Percentiles rank a stretch among this genome's conserved stretches.
Evolutionary conservation across 2,329 filamentous ascomycete species (phyloP).

Genomic region (Neospermospora avenae): DNA sequence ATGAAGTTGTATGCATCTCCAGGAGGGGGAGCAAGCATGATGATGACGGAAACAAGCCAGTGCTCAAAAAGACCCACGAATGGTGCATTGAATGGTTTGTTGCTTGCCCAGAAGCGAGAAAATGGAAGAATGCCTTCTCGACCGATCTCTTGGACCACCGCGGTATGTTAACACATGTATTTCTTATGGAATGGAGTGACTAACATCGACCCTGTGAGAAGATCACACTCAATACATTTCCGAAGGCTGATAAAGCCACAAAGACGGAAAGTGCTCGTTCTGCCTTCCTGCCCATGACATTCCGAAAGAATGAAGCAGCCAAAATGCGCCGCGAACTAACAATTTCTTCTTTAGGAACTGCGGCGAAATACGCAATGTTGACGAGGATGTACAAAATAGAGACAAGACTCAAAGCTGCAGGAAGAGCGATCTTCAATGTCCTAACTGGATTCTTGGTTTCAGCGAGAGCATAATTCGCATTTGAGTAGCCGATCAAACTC

Average conservation of each 20-base stretch:
- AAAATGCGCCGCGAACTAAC: constrained; percentile 49
- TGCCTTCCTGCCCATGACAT: constrained; percentile 51
- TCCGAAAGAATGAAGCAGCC: constrained; percentile 53
- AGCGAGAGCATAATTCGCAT: constrained; percentile 63
- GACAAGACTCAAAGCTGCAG: constrained; percentile 55
- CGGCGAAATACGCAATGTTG: constrained; percentile 66
- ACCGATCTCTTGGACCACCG: constrained; percentile 61
- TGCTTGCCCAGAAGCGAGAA: constrained; percentile 60
- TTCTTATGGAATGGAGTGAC: background rate
- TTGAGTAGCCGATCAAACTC: constrained; percentile 66
- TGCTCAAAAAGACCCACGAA: constrained; percentile 60
- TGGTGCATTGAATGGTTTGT: constrained; percentile 60
- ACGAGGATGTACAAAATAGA: constrained; percentile 62
- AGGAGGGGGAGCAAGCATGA: constrained; percentile 64
- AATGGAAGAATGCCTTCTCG: constrained; percentile 65
- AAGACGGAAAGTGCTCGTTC: constrained; percentile 62
- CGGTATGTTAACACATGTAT: background rate
- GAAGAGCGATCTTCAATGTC: constrained; percentile 63
- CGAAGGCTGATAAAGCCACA: constrained; percentile 64
- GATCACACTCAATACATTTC: constrained; percentile 65
- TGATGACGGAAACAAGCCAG: constrained; percentile 61
- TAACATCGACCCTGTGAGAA: constrained; percentile 60
- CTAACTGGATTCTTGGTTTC: constrained; percentile 64
- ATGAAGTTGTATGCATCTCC: constrained; percentile 66
- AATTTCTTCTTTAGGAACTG: constrained; percentile 52